Percentiles rank a stretch among this genome's conserved stretches.
Evolutionary conservation across 139 green algal genomes (phyloP).

Genomic region (Chlorella sp.): DNA sequence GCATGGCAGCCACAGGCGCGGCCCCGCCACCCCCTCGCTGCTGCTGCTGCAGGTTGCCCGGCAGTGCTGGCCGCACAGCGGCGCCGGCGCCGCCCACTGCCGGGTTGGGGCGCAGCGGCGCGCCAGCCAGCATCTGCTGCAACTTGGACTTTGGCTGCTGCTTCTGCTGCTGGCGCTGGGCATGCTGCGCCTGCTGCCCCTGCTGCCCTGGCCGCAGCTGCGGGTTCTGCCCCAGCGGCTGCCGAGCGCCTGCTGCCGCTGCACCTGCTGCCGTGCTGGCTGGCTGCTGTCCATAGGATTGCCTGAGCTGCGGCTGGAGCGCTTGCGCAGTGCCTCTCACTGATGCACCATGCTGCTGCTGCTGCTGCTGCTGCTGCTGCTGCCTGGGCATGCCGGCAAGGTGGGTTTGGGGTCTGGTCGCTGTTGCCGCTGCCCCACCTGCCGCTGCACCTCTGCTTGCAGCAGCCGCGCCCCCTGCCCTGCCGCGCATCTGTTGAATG

Average conservation of each 20-base stretch:
- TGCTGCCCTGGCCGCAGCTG: neutral
- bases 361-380: slow-evolving; percentile 1
- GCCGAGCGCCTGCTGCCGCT: no score
- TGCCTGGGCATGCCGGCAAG: neutral
- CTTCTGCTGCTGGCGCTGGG: slow-evolving; percentile 5
- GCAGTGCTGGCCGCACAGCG: neutral
- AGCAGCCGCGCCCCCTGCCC: neutral
- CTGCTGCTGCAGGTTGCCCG: neutral
- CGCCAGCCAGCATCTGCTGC: neutral
- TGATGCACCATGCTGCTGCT: neutral
- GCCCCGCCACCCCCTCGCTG: neutral
- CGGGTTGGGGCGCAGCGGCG: neutral
- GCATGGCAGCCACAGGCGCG: neutral
- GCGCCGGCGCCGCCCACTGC: neutral
- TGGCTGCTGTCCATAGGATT: no score
- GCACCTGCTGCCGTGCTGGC: no score
- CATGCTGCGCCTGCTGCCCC: slow-evolving; percentile 10
- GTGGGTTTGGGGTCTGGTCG: no score
- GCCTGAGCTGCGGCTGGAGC: neutral
- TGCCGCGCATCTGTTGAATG: neutral
- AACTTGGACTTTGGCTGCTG: neutral
- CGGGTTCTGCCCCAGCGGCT: neutral
- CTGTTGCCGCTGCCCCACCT: neutral
- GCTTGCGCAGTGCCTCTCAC: no score
- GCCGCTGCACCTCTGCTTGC: slow-evolving; percentile 2